phyloP scores from a whole-genome alignment of 2,329 filamentous ascomycete species.

The Cladosporium sphaerospermum region DNA sequence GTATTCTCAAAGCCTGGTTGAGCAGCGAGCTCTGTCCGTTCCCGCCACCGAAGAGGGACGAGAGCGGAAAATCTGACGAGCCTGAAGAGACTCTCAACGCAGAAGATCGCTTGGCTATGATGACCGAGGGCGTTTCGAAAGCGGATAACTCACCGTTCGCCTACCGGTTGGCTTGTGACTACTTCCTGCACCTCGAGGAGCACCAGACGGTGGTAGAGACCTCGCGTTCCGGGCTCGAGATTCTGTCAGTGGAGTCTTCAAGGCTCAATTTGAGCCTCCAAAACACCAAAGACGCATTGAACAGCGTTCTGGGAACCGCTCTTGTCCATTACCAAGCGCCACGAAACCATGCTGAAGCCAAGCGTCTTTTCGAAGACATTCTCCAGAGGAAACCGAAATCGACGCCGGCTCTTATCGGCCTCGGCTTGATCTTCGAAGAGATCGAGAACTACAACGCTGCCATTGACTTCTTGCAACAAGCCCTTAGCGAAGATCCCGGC shows the following conservation, averaged over 20 bases:
- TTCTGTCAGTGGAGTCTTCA: constrained; percentile 53
- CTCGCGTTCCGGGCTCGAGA: constrained; percentile 65
- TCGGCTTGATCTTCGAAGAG: constrained; percentile 88
- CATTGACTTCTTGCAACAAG: constrained; percentile 70
- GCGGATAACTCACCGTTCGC: constrained; percentile 65
- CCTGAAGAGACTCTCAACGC: constrained; percentile 55
- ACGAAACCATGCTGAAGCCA: constrained; percentile 82
- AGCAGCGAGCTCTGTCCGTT: constrained; percentile 81
- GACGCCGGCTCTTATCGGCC: constrained; percentile 76
- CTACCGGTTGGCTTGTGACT: constrained; percentile 75
- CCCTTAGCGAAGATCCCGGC: constrained; percentile 62
- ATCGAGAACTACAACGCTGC: constrained; percentile 83
- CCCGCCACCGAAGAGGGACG: constrained; percentile 45
- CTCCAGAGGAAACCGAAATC: constrained; percentile 68
- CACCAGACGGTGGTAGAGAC: constrained; percentile 74
- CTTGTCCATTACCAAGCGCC: constrained; percentile 87
- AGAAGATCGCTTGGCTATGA: constrained; percentile 74
- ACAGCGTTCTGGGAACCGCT: constrained; percentile 74
- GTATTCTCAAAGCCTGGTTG: constrained; percentile 75
- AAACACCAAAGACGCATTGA: constrained; percentile 67
- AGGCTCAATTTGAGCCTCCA: constrained; percentile 64
- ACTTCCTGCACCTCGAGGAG: constrained; percentile 79
- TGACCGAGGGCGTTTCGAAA: constrained; percentile 54
- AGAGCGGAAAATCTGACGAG: constrained; percentile 29
- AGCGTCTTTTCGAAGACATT: constrained; percentile 75